Conservation (phyloP, 2,329 filamentous ascomycete species). For the Colletotrichum graminicola region DNA sequence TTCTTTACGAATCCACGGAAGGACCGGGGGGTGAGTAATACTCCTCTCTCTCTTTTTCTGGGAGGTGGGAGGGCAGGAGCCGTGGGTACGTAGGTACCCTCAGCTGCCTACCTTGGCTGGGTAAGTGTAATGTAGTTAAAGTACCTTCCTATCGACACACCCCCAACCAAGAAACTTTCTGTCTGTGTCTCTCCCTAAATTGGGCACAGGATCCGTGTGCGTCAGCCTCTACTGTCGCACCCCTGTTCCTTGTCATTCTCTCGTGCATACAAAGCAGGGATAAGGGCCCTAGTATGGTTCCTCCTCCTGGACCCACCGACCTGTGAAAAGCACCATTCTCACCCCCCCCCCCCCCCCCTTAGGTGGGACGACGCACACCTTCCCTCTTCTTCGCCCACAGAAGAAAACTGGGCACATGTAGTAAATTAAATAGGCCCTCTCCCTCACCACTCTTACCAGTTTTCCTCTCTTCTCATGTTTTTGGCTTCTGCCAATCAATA, state of each 20-base stretch:
- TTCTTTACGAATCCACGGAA: not conserved
- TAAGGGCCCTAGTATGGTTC: not conserved
- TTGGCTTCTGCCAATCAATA: slow-evolving; percentile 56
- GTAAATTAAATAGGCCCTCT: slow-evolving; percentile 42
- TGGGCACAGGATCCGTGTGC: slow-evolving; percentile 17
- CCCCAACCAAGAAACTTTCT: not conserved
- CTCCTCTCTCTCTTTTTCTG: not conserved
- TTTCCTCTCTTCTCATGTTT: slow-evolving; percentile 48
- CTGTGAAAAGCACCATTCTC: not conserved
- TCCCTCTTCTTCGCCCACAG: slow-evolving; percentile 31
- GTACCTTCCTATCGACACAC: slow-evolving; percentile 4
- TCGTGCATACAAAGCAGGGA: slow-evolving; percentile 7
- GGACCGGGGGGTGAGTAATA: slow-evolving; percentile 31
- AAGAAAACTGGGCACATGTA: slow-evolving; percentile 15
- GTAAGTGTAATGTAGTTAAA: too few species aligned
- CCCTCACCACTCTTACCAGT: slow-evolving; percentile 42
- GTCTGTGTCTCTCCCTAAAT: slow-evolving; percentile 24
- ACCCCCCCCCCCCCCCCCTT: not conserved
- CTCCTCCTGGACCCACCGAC: not conserved
- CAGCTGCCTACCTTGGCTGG: not conserved
- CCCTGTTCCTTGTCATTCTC: not conserved
- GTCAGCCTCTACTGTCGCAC: not conserved
- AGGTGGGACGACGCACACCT: not conserved
- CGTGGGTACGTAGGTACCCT: not conserved
- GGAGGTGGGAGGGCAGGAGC: not conserved